Evolutionary conservation across 23 red algal species (phyloP), one percentile per base, ranked within the genome.

Genomic region (Gracilaria vermiculophylla): DNA sequence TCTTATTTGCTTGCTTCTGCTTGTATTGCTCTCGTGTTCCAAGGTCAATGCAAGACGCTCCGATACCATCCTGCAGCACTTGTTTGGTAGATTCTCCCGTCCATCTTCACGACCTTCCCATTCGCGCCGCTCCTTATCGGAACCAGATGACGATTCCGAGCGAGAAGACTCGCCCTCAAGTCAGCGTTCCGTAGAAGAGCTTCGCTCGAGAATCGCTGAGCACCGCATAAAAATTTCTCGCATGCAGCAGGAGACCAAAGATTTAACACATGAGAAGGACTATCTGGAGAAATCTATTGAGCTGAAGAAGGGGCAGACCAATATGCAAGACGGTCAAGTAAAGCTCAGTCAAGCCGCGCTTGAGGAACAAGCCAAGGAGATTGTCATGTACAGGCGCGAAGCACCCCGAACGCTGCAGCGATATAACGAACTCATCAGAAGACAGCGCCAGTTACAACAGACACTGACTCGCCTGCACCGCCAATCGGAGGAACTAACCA

Each of bases 251-350:
- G 84, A 88, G 58, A 37, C 72, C 2, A 77, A 88, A 32, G 84
- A 88, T 62, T 37, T 88, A 31, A 13, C 53, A 16, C 84, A 88
- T 36, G 84, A 88, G 25, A 73, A 70, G 21, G 36, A 48, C 45
- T 88, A 58, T 51, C n/a, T 88, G 47, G 84, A 88, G 53, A 91
- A 91, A 61, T 66, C 87, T 21, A 34, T 91, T 15, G 74, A 81
- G 33, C 60, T 91, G 31, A 91, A 91, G 43, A 79, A 80, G 36
- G 76, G 87, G 3, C 87, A 91, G 60, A 14, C 37, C 14, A 80
- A 56, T 21, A 91, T 91, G 87, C 76, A 80, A 40, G 87, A 91
- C 31, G 76, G 87, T 32, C 87, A 91, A 81, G 87, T 91, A 2
- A 81, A 91, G 43, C 87, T 91, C 40, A 91, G 76, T 31, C 75